These are phyloP conservation scores for Hyphodiscus hymeniophilus DNA, from an alignment of 495 filamentous ascomycete species.

Conservation along the genomic window DNA sequence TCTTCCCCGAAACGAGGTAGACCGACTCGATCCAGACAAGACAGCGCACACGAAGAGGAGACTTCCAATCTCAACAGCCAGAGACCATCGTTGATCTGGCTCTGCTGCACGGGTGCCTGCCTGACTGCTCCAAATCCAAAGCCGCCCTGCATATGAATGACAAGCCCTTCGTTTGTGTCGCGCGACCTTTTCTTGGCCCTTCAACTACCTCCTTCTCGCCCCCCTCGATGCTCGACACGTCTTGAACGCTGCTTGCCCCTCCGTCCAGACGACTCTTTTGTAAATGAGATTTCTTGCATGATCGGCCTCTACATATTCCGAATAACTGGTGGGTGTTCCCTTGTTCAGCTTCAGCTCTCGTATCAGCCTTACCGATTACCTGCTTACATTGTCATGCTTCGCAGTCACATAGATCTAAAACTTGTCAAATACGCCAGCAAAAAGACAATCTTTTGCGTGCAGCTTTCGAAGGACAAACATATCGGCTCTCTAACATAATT, in stretches of 20 bases:
- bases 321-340: slow-evolving; percentile 14
- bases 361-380: slow-evolving; percentile 22
- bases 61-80: slow-evolving; percentile 6
- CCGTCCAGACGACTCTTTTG: slow-evolving; percentile 9
- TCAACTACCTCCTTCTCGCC: slow-evolving; percentile 17
- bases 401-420: slow-evolving; percentile 22
- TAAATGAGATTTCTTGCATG: slow-evolving; percentile 21
- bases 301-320: slow-evolving; percentile 21
- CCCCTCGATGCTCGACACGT: slow-evolving; percentile 20
- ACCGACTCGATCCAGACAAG: slow-evolving; percentile 5
- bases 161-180: slow-evolving; percentile 24
- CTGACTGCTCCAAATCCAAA: slow-evolving; percentile 1
- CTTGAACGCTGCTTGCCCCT: slow-evolving; percentile 6
- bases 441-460: slow-evolving; percentile 13
- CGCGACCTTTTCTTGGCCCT: slow-evolving; percentile 21
- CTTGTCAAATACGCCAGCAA: slow-evolving; percentile 15
- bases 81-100: slow-evolving; percentile 6
- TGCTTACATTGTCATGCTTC: slow-evolving; percentile 17
- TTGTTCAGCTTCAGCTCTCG: slow-evolving; percentile 13
- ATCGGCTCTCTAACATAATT: slow-evolving; percentile 2
- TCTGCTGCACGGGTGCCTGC: slow-evolving; percentile 20
- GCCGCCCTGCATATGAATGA: slow-evolving; percentile 18
- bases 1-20: slow-evolving; percentile 9
- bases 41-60: slow-evolving; percentile 14
- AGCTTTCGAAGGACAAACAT: slow-evolving; percentile 1